Evolutionary conservation across 345 rosid species (phyloP).

Genomic region (Euclidium syriacum): DNA sequence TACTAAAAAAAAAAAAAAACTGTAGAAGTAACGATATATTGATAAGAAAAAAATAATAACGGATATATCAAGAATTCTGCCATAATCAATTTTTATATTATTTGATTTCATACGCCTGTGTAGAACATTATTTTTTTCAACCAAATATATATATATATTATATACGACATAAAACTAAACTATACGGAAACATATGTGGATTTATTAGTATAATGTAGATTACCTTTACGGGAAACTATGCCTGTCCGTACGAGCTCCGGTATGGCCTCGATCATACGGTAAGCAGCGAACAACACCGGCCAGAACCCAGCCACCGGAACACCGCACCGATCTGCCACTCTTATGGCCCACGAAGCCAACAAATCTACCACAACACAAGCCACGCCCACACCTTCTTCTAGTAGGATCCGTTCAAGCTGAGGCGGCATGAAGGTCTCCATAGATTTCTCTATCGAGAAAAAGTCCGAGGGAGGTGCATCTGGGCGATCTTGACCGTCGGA

Average conservation of each 20-base stretch:
- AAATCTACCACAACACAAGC: constrained; percentile 65
- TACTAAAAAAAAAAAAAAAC: too few species aligned
- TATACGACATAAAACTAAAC: background rate
- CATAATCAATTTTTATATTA: too few species aligned
- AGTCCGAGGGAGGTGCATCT: constrained; percentile 36
- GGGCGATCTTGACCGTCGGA: constrained; percentile 37
- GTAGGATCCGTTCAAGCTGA: constrained; percentile 48
- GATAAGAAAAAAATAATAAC: too few species aligned
- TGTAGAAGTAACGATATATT: too few species aligned
- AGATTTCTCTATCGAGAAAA: constrained; percentile 55
- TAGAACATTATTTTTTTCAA: too few species aligned
- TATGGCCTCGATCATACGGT: constrained; percentile 49
- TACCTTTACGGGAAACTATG: constrained; percentile 53
- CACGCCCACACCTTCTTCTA: constrained; percentile 29
- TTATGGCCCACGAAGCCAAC: constrained; percentile 60
- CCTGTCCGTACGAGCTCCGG: constrained; percentile 52
- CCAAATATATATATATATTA: too few species aligned
- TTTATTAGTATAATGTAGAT: background rate
- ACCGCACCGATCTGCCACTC: constrained; percentile 49
- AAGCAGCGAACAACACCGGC: constrained; percentile 67
- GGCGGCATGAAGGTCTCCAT: constrained; percentile 58
- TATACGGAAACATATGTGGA: background rate
- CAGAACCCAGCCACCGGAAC: constrained; percentile 66
- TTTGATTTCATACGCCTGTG: too few species aligned
- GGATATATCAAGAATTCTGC: too few species aligned